A percentile compares a stretch with the other conserved stretches of the same genome.
phyloP scores from a whole-genome alignment of 2,329 filamentous ascomycete species.

The Colletotrichum sp. region DNA sequence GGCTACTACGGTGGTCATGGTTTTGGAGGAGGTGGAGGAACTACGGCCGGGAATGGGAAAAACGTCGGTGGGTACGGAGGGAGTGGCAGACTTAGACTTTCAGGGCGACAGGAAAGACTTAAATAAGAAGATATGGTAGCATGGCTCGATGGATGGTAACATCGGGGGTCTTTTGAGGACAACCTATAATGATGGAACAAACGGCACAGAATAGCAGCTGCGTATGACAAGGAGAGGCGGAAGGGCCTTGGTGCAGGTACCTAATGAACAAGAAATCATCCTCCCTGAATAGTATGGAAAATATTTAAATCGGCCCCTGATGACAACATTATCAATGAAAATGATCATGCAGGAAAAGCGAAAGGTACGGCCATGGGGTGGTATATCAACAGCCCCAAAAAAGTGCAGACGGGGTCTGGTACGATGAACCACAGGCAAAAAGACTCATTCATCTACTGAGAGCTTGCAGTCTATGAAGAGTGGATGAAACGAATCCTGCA shows the following conservation, averaged over 20 bases:
- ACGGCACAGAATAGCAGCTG: not conserved
- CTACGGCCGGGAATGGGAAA: not conserved
- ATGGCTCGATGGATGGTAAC: not conserved
- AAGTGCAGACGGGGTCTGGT: not conserved
- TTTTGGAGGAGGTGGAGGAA: not conserved
- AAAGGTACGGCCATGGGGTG: not conserved
- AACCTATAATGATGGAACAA: not conserved
- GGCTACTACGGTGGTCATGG: not conserved
- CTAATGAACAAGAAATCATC: not conserved
- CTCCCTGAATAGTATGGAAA: not conserved
- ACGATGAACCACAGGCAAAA: not conserved
- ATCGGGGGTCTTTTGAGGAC: not conserved
- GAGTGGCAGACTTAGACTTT: not conserved
- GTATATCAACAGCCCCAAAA: not conserved
- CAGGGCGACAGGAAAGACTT: not conserved
- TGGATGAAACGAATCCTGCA: not conserved
- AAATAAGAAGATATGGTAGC: not conserved
- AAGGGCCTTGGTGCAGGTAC: not conserved
- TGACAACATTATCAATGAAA: not conserved
- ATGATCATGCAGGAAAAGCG: not conserved
- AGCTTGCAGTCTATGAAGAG: not conserved
- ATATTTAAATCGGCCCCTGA: not conserved
- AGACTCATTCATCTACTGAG: not conserved
- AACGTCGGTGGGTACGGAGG: not conserved
- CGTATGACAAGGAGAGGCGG: not conserved